Evolutionary conservation across 139 green algal species (phyloP).

Genomic region (Tetraselmis striata): DNA sequence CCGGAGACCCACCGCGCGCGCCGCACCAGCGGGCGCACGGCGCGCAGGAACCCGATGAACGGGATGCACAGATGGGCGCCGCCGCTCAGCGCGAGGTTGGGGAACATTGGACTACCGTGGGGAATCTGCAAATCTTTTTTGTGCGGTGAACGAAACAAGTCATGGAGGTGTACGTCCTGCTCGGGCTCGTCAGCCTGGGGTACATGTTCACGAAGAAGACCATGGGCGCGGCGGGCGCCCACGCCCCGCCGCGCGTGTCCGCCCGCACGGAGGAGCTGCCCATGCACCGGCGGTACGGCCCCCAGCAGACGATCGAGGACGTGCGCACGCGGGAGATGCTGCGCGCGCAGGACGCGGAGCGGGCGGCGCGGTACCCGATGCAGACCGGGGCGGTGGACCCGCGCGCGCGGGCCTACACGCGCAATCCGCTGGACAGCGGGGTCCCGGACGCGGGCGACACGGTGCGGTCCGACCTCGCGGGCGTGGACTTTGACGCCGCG

Average conservation of each 20-base stretch:
- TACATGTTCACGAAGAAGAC: neutral
- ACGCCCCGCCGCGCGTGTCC: neutral
- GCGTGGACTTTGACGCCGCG: neutral
- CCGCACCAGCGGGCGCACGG: neutral
- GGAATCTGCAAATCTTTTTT: too few species aligned
- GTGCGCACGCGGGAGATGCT: neutral
- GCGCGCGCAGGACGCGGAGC: neutral
- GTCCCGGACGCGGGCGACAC: neutral
- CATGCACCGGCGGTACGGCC: neutral
- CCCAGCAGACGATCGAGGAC: neutral
- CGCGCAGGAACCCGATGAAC: neutral
- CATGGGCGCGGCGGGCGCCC: too few species aligned
- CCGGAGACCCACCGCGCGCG: neutral
- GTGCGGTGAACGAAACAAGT: neutral
- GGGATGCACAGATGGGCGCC: neutral
- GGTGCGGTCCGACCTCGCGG: neutral
- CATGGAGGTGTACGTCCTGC: neutral
- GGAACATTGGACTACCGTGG: neutral
- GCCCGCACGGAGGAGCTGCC: neutral
- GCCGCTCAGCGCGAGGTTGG: neutral
- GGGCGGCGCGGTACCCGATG: neutral
- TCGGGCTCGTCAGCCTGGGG: neutral
- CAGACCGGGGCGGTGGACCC: neutral
- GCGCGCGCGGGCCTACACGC: too few species aligned
- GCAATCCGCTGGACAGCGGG: neutral